These are phyloP conservation scores for Ophidiomyces ophidiicola DNA, from an alignment of 2,329 filamentous ascomycete species.

Conservation along the genomic window DNA sequence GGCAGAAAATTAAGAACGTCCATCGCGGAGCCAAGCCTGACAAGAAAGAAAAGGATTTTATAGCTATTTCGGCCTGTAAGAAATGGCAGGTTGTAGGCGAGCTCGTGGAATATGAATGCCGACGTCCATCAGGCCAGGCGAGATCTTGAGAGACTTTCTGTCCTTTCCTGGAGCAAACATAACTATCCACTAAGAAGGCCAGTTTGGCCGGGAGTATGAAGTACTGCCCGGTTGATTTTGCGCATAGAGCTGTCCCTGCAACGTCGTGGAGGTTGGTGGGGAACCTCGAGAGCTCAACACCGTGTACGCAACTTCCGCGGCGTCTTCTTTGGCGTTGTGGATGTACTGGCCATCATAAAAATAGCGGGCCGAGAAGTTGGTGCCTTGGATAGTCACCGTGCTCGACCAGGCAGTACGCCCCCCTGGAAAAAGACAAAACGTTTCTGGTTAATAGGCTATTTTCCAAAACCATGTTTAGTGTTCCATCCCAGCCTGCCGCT, in stretches of 20 bases:
- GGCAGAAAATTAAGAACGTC: too few relatives aligned
- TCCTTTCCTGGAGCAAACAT: neutral
- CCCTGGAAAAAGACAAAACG: slow-evolving; percentile 18
- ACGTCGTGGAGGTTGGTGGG: slow-evolving; percentile 11
- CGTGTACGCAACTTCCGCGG: slow-evolving; percentile 60
- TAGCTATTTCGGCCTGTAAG: too few relatives aligned
- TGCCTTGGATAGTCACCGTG: slow-evolving; percentile 58
- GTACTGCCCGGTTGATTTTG: slow-evolving; percentile 1
- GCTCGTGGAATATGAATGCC: too few relatives aligned
- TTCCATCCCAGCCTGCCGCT: slow-evolving; percentile 14
- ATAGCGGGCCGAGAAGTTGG: slow-evolving; percentile 58
- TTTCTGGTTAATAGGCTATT: slow-evolving; percentile 5
- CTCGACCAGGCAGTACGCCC: slow-evolving; percentile 82
- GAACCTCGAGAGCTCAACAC: slow-evolving; percentile 22
- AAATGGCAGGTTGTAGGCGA: too few relatives aligned
- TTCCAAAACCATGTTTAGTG: neutral
- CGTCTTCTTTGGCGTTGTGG: slow-evolving; percentile 80
- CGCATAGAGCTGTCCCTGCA: slow-evolving; percentile 15
- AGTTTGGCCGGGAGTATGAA: neutral
- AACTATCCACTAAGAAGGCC: neutral
- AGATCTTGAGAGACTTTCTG: too few relatives aligned
- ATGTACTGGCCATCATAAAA: slow-evolving; percentile 87
- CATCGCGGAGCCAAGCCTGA: too few relatives aligned
- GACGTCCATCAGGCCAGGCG: too few relatives aligned
- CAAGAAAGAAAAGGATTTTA: too few relatives aligned